A percentile compares a stretch with the other conserved stretches of the same genome.
Evolutionary conservation across 2,329 filamentous ascomycete species (phyloP).

Genomic region (Scedosporium minutisporum): DNA sequence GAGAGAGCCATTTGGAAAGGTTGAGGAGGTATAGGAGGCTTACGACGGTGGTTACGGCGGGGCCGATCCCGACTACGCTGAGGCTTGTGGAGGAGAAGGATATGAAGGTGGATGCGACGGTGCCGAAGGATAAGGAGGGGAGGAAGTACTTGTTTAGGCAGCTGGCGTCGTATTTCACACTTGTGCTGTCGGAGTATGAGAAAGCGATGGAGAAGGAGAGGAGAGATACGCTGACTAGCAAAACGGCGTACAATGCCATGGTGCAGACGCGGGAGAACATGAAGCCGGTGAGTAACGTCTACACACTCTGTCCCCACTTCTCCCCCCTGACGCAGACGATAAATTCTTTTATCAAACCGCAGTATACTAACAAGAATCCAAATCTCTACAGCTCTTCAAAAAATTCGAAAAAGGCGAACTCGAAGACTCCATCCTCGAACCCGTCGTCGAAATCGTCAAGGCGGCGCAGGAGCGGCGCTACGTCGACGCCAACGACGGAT

Average conservation of each 20-base stretch:
- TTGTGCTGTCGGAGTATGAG: slow-evolving; percentile 88
- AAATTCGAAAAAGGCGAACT: slow-evolving; percentile 77
- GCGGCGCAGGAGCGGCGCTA: slow-evolving; percentile 85
- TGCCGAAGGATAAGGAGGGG: slow-evolving; percentile 54
- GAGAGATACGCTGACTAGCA: slow-evolving; percentile 63
- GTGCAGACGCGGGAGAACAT: slow-evolving; percentile 79
- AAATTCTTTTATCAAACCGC: not conserved
- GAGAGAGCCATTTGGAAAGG: slow-evolving; percentile 62
- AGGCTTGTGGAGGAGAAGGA: slow-evolving; percentile 72
- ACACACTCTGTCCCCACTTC: not conserved
- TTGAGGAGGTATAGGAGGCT: slow-evolving; percentile 63
- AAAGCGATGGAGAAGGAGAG: slow-evolving; percentile 59
- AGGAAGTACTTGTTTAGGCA: slow-evolving; percentile 73
- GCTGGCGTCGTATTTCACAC: slow-evolving; percentile 88
- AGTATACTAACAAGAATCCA: slow-evolving; percentile 5
- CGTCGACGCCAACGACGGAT: slow-evolving; percentile 93
- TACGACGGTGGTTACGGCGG: slow-evolving; percentile 51
- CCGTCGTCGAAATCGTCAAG: slow-evolving; percentile 83
- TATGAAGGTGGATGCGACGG: slow-evolving; percentile 66
- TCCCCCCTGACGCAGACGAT: not conserved
- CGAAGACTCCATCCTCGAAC: slow-evolving; percentile 67
- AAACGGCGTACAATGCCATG: slow-evolving; percentile 76
- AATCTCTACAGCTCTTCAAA: slow-evolving; percentile 55
- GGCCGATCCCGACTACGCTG: slow-evolving; percentile 81
- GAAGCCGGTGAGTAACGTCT: slow-evolving; percentile 48